Evolutionary conservation across 495 filamentous ascomycete genomes (phyloP).

Genomic region (Emericellopsis terricola): DNA sequence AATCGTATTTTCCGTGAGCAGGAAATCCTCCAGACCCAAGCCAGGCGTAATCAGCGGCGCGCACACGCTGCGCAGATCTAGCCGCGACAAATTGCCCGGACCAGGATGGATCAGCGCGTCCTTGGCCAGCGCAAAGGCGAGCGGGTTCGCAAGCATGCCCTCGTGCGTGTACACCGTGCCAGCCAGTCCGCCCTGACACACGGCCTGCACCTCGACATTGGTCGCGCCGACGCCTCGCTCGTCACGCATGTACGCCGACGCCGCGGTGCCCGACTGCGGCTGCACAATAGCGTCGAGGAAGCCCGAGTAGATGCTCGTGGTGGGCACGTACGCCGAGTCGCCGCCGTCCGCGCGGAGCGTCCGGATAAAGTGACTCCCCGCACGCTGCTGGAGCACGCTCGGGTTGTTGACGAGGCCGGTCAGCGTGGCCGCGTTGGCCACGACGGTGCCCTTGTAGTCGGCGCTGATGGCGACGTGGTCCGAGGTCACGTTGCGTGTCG

Average conservation of each 20-base stretch:
- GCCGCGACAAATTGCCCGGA: slow-evolving; percentile 11
- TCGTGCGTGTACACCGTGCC: slow-evolving; percentile 26
- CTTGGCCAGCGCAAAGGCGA: slow-evolving; percentile 21
- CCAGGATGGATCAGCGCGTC: slow-evolving; percentile 25
- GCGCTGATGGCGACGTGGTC: slow-evolving; percentile 26
- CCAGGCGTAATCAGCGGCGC: slow-evolving; percentile 11
- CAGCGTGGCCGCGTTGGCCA: slow-evolving; percentile 12
- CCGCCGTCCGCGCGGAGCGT: slow-evolving; percentile 19
- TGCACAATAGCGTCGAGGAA: slow-evolving; percentile 26
- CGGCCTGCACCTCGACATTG: slow-evolving; percentile 24
- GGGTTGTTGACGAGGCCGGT: slow-evolving; percentile 12
- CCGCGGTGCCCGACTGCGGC: slow-evolving; percentile 21
- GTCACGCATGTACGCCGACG: slow-evolving; percentile 22
- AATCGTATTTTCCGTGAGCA: slow-evolving; percentile 14
- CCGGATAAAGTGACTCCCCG: slow-evolving; percentile 18
- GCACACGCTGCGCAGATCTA: slow-evolving; percentile 15
- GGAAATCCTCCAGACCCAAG: slow-evolving; percentile 15
- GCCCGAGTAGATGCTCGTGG: slow-evolving; percentile 26
- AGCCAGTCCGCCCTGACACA: slow-evolving; percentile 17
- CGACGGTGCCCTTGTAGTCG: slow-evolving; percentile 26
- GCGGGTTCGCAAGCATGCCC: slow-evolving; percentile 23
- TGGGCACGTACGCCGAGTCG: slow-evolving; percentile 31
- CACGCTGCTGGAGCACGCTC: slow-evolving; percentile 23
- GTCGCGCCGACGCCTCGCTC: slow-evolving; percentile 19
- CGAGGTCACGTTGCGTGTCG: slow-evolving; percentile 13